phyloP scores from a whole-genome alignment of 129 eudicot species.

The Flaveria sonorensis region DNA sequence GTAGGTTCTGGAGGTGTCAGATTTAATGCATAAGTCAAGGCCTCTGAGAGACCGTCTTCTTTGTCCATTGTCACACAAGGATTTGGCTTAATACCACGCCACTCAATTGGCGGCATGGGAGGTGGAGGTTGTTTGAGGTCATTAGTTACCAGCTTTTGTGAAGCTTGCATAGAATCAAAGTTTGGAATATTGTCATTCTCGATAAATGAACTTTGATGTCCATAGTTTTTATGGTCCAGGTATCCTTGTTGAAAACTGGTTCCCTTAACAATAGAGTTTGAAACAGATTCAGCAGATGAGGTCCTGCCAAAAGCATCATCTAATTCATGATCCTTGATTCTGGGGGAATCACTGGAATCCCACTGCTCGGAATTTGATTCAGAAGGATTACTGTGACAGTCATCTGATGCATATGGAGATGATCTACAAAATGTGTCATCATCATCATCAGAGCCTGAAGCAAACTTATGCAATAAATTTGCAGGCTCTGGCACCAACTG shows the following conservation, averaged over 20 bases:
- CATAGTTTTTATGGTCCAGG: slow-evolving; percentile 20
- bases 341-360: slow-evolving; percentile 68
- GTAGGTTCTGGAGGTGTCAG: slow-evolving; percentile 39
- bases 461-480: slow-evolving; percentile 45
- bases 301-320: slow-evolving; percentile 64
- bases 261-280: slow-evolving; percentile 52
- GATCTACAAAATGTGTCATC: slow-evolving; percentile 87
- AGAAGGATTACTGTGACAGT: slow-evolving; percentile 55
- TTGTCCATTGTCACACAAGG: slow-evolving; percentile 40
- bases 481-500: slow-evolving; percentile 82
- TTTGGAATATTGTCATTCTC: slow-evolving; percentile 55
- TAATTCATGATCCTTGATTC: slow-evolving; percentile 47
- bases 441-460: slow-evolving; percentile 56
- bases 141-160: slow-evolving; percentile 40
- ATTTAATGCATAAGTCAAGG: slow-evolving; percentile 41
- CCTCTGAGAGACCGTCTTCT: slow-evolving; percentile 40
- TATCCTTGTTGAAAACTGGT: slow-evolving; percentile 35
- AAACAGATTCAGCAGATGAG: slow-evolving; percentile 70
- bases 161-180: slow-evolving; percentile 48
- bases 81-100: slow-evolving; percentile 61
- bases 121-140: slow-evolving; percentile 54
- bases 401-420: slow-evolving; percentile 72
- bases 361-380: slow-evolving; percentile 86
- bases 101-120: slow-evolving; percentile 85
- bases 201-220: slow-evolving; percentile 36